Evolutionary conservation across 2,329 filamentous ascomycete genomes (phyloP).

Genomic region (Cladosporium phlei): DNA sequence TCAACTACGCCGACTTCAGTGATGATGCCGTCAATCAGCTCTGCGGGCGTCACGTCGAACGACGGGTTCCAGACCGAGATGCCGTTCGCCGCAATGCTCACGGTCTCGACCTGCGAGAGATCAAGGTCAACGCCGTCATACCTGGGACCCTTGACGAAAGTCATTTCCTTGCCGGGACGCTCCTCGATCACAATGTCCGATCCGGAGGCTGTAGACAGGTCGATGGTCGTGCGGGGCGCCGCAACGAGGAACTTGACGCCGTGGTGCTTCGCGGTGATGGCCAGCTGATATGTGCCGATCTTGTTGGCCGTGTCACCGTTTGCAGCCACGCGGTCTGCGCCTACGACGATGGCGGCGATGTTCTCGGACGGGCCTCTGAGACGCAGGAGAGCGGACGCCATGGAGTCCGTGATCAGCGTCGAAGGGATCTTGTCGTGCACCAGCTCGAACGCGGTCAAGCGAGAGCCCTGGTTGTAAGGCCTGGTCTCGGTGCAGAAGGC

Average conservation of each 20-base stretch:
- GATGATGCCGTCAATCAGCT: slow-evolving; percentile 86
- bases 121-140: slow-evolving; percentile 58
- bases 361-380: slow-evolving; percentile 56
- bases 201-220: slow-evolving; percentile 73
- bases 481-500: slow-evolving; percentile 96
- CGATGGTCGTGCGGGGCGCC: slow-evolving; percentile 89
- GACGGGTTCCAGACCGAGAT: slow-evolving; percentile 94
- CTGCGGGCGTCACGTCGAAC: slow-evolving; percentile 88
- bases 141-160: slow-evolving; percentile 73
- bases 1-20: slow-evolving; percentile 86
- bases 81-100: slow-evolving; percentile 71
- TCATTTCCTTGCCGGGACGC: slow-evolving; percentile 74
- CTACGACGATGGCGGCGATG: slow-evolving; percentile 84
- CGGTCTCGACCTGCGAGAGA: slow-evolving; percentile 58
- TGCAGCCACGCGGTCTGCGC: slow-evolving; percentile 88
- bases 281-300: slow-evolving; percentile 89
- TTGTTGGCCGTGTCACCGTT: slow-evolving; percentile 99
- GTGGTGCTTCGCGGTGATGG: slow-evolving; percentile 83
- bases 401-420: slow-evolving; percentile 91
- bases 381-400: slow-evolving; percentile 83
- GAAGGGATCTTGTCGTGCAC: slow-evolving; percentile 87
- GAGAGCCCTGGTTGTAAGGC: slow-evolving; percentile 95
- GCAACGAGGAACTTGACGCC: slow-evolving; percentile 92
- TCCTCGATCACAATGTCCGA: slow-evolving; percentile 85
- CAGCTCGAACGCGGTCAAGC: slow-evolving; percentile 93